Evolutionary conservation across 2,329 filamentous ascomycete species (phyloP).

Genomic region (Rhynchosporium secalis): DNA sequence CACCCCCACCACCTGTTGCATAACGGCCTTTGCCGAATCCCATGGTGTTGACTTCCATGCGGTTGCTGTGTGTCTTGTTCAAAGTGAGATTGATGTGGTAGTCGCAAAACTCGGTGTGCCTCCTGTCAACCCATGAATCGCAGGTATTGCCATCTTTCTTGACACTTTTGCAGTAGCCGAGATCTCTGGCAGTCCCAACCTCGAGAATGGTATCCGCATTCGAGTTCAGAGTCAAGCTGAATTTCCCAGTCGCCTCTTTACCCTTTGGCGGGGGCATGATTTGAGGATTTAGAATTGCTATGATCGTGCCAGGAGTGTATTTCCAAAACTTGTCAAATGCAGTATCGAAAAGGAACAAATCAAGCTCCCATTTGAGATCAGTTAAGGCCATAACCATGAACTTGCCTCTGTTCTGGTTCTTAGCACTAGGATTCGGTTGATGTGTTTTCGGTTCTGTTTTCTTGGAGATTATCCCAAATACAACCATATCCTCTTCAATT

Average conservation of each 20-base stretch:
- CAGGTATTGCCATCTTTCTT: slow-evolving; percentile 84
- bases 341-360: slow-evolving; percentile 87
- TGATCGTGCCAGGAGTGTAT: slow-evolving; percentile 82
- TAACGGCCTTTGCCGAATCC: slow-evolving; percentile 45
- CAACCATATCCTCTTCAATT: slow-evolving; percentile 83
- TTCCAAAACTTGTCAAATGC: slow-evolving; percentile 95
- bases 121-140: slow-evolving; percentile 80
- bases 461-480: slow-evolving; percentile 82
- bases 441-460: slow-evolving; percentile 79
- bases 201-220: slow-evolving; percentile 89
- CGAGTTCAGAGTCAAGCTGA: slow-evolving; percentile 81
- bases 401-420: slow-evolving; percentile 62
- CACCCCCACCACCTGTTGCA: slow-evolving; percentile 39
- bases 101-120: slow-evolving; percentile 88
- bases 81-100: slow-evolving; percentile 86
- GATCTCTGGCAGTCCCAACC: slow-evolving; percentile 78
- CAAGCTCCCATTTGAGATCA: slow-evolving; percentile 86
- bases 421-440: slow-evolving; percentile 47
- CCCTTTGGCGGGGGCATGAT: slow-evolving; percentile 84
- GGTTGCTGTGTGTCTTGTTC: slow-evolving; percentile 62
- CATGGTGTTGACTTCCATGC: slow-evolving; percentile 79
- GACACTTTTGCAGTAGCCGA: slow-evolving; percentile 83
- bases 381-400: slow-evolving; percentile 91
- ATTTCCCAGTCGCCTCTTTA: slow-evolving; percentile 75
- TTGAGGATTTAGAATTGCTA: slow-evolving; percentile 88